Conservation (phyloP, 2,329 filamentous ascomycete genomes). For the Fusarium foetens region DNA sequence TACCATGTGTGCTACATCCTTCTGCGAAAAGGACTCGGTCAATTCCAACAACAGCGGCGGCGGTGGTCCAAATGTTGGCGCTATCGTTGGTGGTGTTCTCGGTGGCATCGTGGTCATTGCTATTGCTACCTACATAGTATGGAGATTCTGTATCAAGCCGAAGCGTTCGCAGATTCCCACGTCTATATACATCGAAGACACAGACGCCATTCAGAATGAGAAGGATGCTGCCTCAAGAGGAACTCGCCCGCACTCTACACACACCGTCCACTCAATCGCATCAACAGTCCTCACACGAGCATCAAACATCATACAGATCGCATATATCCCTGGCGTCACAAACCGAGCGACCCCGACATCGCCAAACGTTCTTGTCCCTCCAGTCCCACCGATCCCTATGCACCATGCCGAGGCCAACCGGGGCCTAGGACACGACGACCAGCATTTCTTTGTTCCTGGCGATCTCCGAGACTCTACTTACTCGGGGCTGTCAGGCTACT, state of each 20-base stretch:
- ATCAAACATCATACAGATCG: slow-evolving; percentile 99
- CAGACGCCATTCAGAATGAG: slow-evolving; percentile 57
- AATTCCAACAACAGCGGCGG: slow-evolving; percentile 39
- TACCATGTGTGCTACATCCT: slow-evolving; percentile 57
- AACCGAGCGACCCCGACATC: slow-evolving; percentile 90
- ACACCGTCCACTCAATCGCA: slow-evolving; percentile 91
- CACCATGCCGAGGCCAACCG: slow-evolving; percentile 60
- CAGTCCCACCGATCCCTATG: slow-evolving; percentile 89
- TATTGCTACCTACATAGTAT: slow-evolving; percentile 81
- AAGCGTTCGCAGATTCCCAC: slow-evolving; percentile 71
- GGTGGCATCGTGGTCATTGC: slow-evolving; percentile 82
- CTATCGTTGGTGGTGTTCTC: slow-evolving; percentile 91
- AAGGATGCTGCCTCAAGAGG: slow-evolving; percentile 56
- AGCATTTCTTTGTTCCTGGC: slow-evolving; percentile 92
- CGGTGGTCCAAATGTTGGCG: slow-evolving; percentile 75
- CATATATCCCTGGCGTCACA: slow-evolving; percentile 96
- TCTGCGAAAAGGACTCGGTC: slow-evolving; percentile 53
- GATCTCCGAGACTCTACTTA: slow-evolving; percentile 93
- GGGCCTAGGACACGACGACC: slow-evolving; percentile 72
- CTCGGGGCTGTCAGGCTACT: slow-evolving; percentile 75
- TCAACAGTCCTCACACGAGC: slow-evolving; percentile 95
- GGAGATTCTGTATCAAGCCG: slow-evolving; percentile 87
- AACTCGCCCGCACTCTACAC: slow-evolving; percentile 76
- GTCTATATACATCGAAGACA: slow-evolving; percentile 67
- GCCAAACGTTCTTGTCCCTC: slow-evolving; percentile 83